phyloP scores from a whole-genome alignment of 2,329 filamentous ascomycete species.

The Claviceps sp. region DNA sequence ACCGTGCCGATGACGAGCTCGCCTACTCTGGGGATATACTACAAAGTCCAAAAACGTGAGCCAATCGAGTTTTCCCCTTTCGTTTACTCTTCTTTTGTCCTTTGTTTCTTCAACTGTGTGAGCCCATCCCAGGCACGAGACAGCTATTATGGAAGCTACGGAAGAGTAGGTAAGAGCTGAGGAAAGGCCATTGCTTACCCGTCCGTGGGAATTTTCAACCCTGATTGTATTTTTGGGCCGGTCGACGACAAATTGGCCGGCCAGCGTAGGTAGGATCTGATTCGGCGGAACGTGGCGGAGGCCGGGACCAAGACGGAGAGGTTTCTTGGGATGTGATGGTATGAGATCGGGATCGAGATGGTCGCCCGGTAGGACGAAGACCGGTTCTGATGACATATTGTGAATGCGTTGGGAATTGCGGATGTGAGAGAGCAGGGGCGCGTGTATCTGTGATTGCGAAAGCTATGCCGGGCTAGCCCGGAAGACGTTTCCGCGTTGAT shows the following conservation, averaged over 20 bases:
- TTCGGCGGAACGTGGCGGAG: conserved; percentile 70
- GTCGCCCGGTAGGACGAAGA: conserved; percentile 73
- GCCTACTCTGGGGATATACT: conserved; percentile 69
- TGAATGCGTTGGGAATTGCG: neutral
- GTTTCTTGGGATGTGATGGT: conserved; percentile 52
- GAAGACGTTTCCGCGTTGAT: neutral
- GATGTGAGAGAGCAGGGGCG: neutral
- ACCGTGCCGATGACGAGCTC: conserved; percentile 86
- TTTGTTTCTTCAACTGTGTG: neutral
- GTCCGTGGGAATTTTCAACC: conserved; percentile 57
- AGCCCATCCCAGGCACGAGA: no score
- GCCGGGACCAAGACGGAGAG: conserved; percentile 72
- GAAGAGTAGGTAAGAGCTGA: neutral
- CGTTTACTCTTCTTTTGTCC: neutral
- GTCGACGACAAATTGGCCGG: conserved; percentile 54
- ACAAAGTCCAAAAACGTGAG: neutral
- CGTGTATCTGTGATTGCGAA: neutral
- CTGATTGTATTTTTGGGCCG: conserved; percentile 63
- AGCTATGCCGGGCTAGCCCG: neutral
- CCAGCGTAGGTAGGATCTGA: conserved; percentile 54
- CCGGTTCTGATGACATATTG: conserved; percentile 44
- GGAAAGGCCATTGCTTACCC: conserved; percentile 33
- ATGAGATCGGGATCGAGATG: conserved; percentile 50
- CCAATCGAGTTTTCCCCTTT: no score
- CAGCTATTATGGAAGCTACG: neutral